phyloP scores from a whole-genome alignment of 1,284 basidiomycete species.

The Rhodotorula mucilaginosa region DNA sequence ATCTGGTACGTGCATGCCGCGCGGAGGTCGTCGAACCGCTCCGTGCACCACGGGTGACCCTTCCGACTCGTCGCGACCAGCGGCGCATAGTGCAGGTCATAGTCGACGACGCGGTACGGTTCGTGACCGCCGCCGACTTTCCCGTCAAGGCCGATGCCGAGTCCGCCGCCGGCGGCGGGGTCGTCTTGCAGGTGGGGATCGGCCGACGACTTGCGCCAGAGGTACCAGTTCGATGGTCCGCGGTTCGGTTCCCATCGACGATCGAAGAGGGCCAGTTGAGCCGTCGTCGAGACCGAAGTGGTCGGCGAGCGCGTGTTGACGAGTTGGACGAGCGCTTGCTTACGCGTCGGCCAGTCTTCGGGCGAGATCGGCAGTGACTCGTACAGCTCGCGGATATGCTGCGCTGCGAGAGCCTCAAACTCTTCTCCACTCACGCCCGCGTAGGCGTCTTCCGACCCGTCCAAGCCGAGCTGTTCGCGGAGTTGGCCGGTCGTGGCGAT shows the following conservation, averaged over 20 bases:
- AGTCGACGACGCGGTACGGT: constrained; percentile 44
- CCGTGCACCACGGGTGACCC: constrained; percentile 48
- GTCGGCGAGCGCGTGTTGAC: constrained; percentile 34
- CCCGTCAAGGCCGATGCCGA: constrained; percentile 34
- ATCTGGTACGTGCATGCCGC: constrained; percentile 47
- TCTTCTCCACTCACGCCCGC: constrained; percentile 36
- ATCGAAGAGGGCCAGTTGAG: constrained; percentile 43
- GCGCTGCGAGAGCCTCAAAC: constrained; percentile 32
- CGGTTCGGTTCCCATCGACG: constrained; percentile 43
- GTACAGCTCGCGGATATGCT: constrained; percentile 35
- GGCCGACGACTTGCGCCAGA: constrained; percentile 41
- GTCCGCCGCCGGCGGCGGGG: constrained; percentile 33
- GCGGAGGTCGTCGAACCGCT: constrained; percentile 44
- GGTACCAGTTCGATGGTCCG: constrained; percentile 44
- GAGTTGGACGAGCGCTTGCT: constrained; percentile 39
- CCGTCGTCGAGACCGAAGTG: constrained; percentile 18
- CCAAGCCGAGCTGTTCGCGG: constrained; percentile 26
- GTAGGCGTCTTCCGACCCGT: constrained; percentile 1
- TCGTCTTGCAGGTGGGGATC: constrained; percentile 33
- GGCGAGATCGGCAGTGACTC: constrained; percentile 36
- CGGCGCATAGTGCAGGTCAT: constrained; percentile 46
- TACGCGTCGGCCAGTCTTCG: constrained; percentile 43
- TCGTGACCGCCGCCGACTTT: constrained; percentile 37
- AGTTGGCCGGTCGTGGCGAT: constrained; percentile 23
- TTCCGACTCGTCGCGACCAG: constrained; percentile 42